Evolutionary conservation across 345 rosid species (phyloP), one percentile per base, ranked within the genome.

Genomic region (Corchorus olitorius): DNA sequence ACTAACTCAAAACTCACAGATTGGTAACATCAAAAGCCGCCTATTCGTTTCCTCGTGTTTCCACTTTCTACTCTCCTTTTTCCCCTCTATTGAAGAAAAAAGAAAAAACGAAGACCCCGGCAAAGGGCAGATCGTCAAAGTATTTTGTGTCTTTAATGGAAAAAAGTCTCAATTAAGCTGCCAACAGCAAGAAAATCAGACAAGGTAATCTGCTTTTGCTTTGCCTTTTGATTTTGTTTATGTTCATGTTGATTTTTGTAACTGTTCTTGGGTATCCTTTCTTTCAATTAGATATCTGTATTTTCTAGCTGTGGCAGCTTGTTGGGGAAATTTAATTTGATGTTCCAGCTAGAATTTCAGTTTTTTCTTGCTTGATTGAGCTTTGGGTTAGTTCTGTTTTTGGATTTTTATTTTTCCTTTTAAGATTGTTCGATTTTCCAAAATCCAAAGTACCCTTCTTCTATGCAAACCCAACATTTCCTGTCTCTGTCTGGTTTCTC

Each of bases 401-500:
- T 17, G 74, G 48, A 9, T 50, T 4, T 10, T 52, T 52, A 9
- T 0, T 49, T 3, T 54, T 4, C 20, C 7, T 1, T 56, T 19
- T 19, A 8, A 60, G 5, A 27, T 33, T 27, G 39, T 22, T 4
- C 13, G 19, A 13, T 69, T 27, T 60, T 60, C 48, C 8, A 1
- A 7, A 7, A 45, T 9, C 48, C 48, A 45, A 65, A 45, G 48
- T 7, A 45, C 9, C 48, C 48, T 45, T 45, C n/a, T 48, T 48
- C 48, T 45, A 1, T 45, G 20, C 39, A 13, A 48, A 22, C 20
- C 20, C 72, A 68, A 20, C 43, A 68, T 68, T 46, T 27, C 54
- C 17, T 65, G 54, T 7, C 48, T 45, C 9, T 66, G 15, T 66
- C 71, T 66, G 54, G 11, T 45, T 69, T 16, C 53, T 66, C 73